Evolutionary conservation across 495 filamentous ascomycete genomes (phyloP), one percentile per base, ranked within the genome.

Genomic region (Melanomma pulvis-pyrius): DNA sequence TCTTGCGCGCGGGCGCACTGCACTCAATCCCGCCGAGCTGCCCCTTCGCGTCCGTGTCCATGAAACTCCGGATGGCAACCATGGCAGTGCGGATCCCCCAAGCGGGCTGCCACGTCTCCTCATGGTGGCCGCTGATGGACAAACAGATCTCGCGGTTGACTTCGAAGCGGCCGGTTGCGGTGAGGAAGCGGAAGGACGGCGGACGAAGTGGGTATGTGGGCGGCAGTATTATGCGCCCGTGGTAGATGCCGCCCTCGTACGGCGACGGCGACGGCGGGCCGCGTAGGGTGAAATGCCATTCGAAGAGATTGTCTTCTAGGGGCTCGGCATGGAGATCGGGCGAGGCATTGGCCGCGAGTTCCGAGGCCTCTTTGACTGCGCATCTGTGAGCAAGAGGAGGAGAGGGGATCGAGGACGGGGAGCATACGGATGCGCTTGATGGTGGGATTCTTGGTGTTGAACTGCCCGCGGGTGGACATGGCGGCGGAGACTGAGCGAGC

Each of bases 211-310:
- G 94, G 79, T 98, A 98, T 7, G 87, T 81, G 0, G 92, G 83
- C 7, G 94, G 94, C 19, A 98, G 87, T 39, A 91, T 82, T 75
- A 98, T 98, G 71, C 93, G 92, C 48, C 94, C 94, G 79, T 98
- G 94, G 82, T 98, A 98, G 71, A 96, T 83, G 24, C 94, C 94
- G 9, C 74, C 69, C 21, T 86, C 82, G 82, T 93, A 98, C 30
- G 89, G 83, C n/a, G 86, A 84, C 22, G 90, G 89, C 11, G 83
- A 80, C 0, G 94, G 94, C 0, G 94, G 94, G 0, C 94, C 94
- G 52, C 87, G 85, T n/a, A 98, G 79, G 0, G 94, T 98, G 84
- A 98, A 98, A 83, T 98, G 94, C 94, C 94, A 98, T 80, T 97
- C 93, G 81, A 96, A 96, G 65, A 98, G 89, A 79, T 97, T 91